Evolutionary conservation across 768 basidiomycete species (phyloP).

Genomic region (Kwoniella pini): DNA sequence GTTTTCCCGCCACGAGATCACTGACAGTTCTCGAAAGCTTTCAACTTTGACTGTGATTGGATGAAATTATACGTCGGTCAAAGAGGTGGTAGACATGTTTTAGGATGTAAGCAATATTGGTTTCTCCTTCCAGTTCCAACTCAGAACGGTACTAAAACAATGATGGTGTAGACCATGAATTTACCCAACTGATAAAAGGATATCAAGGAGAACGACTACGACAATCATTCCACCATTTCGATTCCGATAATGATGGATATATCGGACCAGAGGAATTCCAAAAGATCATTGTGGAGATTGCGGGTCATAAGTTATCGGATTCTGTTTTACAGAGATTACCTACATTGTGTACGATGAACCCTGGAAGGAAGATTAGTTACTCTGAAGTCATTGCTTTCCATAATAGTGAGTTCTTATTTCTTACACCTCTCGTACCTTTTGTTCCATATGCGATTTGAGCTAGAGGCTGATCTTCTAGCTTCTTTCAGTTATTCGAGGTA

Average conservation of each 20-base stretch:
- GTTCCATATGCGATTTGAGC: background rate
- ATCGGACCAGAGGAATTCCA: slow-evolving; percentile 93
- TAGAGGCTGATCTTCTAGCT: background rate
- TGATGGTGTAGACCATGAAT: slow-evolving; percentile 73
- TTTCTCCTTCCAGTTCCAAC: no score
- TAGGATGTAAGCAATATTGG: slow-evolving; percentile 70
- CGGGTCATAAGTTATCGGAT: slow-evolving; percentile 95
- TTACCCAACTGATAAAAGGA: slow-evolving; percentile 98
- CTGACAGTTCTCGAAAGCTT: slow-evolving; percentile 57
- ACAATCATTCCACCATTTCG: slow-evolving; percentile 91
- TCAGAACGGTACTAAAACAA: no score
- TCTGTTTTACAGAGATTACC: slow-evolving; percentile 88
- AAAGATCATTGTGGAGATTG: slow-evolving; percentile 90
- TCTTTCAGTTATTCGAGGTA: slow-evolving; percentile 29
- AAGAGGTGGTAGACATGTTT: slow-evolving; percentile 82
- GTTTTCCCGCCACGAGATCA: background rate
- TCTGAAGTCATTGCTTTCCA: slow-evolving; percentile 96
- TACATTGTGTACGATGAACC: slow-evolving; percentile 83
- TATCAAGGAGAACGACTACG: slow-evolving; percentile 95
- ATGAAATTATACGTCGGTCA: slow-evolving; percentile 93
- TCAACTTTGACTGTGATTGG: slow-evolving; percentile 97
- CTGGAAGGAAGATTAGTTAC: slow-evolving; percentile 88
- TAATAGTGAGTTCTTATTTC: slow-evolving; percentile 67
- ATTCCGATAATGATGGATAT: slow-evolving; percentile 87
- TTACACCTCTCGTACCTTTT: background rate